These are phyloP conservation scores for Cryptococcus sp. DNA, from an alignment of 1,284 basidiomycete genomes.

Conservation along the genomic window DNA sequence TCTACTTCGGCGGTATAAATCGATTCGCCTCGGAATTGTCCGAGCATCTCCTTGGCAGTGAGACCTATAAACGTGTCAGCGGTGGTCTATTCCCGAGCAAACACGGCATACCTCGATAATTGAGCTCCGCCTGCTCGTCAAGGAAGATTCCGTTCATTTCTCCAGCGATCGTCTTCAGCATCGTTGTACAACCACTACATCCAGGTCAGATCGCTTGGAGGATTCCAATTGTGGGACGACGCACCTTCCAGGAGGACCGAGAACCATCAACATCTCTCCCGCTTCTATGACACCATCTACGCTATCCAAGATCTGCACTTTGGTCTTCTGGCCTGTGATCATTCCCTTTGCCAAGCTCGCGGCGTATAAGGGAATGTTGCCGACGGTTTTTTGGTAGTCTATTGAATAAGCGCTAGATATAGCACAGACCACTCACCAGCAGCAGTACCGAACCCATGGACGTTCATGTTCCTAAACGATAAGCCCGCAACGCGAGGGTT, in stretches of 20 bases:
- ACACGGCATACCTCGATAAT: slow-evolving; percentile 47
- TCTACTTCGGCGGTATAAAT: slow-evolving; percentile 57
- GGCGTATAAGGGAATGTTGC: slow-evolving; percentile 49
- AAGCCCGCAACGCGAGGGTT: slow-evolving; percentile 51
- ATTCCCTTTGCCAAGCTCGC: slow-evolving; percentile 41
- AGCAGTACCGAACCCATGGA: slow-evolving; percentile 52
- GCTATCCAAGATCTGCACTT: slow-evolving; percentile 54
- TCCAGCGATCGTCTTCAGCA: slow-evolving; percentile 60
- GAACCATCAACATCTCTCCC: slow-evolving; percentile 60
- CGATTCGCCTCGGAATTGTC: slow-evolving; percentile 53
- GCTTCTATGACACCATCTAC: slow-evolving; percentile 53
- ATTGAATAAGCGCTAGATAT: neutral
- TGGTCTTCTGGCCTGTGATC: slow-evolving; percentile 41
- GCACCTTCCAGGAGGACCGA: slow-evolving; percentile 62
- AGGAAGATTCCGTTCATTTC: slow-evolving; percentile 58
- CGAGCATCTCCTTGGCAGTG: slow-evolving; percentile 49
- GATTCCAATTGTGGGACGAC: slow-evolving; percentile 8
- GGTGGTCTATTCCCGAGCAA: neutral
- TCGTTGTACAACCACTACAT: slow-evolving; percentile 62
- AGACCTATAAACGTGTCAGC: slow-evolving; percentile 32
- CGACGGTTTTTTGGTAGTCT: slow-evolving; percentile 56
- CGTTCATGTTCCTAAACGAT: slow-evolving; percentile 53
- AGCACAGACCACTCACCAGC: slow-evolving; percentile 26
- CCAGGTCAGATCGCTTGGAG: slow-evolving; percentile 2
- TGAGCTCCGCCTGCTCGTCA: slow-evolving; percentile 49